Evolutionary conservation across 768 basidiomycete genomes (phyloP), one percentile per base, ranked within the genome.

Genomic region (Cyclocybe cylindracea): DNA sequence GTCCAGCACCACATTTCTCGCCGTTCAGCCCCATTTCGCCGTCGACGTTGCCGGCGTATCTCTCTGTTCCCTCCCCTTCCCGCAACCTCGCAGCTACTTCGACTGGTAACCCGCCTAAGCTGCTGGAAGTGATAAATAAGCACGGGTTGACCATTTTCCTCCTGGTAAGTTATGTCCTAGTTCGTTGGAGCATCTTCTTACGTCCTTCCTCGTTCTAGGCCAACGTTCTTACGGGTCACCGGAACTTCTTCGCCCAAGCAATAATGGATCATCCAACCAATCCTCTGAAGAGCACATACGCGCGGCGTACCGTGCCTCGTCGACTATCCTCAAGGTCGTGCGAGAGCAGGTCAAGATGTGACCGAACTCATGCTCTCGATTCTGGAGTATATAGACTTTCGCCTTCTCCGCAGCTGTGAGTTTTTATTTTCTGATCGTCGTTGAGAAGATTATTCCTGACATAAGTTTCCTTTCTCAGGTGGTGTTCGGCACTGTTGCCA

Each of bases 131-230:
- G 1, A 75, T 97, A 45, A 98, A 98, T 64, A 77, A 73, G 53
- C 94, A 98, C 56, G 83, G 88, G 0, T 69, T 98, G 9, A 70
- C 74, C 5, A 61, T 95, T 16, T 99, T 99, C 68, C 78, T 99
- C 1, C 54, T 89, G 18, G 95, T 94, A 57, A 55, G 90, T 78
- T 14, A 35, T 5, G 44, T 42, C 40, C 10, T 9, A 35, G 48
- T 32, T 32, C 14, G 10, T 32, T 53, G 10, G 35, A 38, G 6
- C 14, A 13, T 8, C n/a, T 4, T 5, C 13, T 33, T 11, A 6
- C 10, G 31, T 51, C 7, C 16, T 16, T 16, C 16, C 16, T 16
- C 16, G 24, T 35, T 24, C 3, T 53, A 96, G 94, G 91, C 94
- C 0, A 98, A 98, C 65, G 70, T 96, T 1, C 66, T 80, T 32